A percentile compares a stretch with the other conserved stretches of the same genome.
These are phyloP conservation scores for Magnaporthiopsis incrustans DNA, from an alignment of 2,329 filamentous ascomycete species.

Conservation along the genomic window DNA sequence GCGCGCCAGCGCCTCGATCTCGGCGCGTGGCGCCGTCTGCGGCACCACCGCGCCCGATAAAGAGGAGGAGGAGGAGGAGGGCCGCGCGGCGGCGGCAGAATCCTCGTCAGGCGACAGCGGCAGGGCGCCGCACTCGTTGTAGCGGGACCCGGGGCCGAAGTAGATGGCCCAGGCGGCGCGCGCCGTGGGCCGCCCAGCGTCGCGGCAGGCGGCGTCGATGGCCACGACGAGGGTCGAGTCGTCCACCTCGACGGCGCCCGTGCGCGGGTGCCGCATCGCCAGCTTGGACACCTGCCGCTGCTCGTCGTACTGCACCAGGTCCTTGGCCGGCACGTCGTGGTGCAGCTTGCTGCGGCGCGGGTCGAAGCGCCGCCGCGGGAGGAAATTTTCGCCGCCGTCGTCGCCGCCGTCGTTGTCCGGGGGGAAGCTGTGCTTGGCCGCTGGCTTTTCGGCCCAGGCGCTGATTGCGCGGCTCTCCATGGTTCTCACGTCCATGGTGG, in stretches of 20 bases:
- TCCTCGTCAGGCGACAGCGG: not conserved
- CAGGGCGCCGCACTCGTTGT: not conserved
- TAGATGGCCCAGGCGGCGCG: slow-evolving; percentile 1
- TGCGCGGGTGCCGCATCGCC: not conserved
- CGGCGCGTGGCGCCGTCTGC: not conserved
- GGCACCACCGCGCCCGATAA: not conserved
- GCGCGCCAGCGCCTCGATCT: not conserved
- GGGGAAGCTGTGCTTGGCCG: too few species aligned
- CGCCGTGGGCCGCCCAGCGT: not conserved
- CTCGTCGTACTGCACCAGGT: not conserved
- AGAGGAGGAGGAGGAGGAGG: too few species aligned
- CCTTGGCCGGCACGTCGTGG: not conserved
- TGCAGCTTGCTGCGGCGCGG: not conserved
- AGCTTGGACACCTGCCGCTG: not conserved
- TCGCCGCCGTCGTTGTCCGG: too few species aligned
- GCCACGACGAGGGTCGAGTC: not conserved
- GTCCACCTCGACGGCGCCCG: not conserved
- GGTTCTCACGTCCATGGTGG: too few species aligned
- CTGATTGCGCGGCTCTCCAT: too few species aligned
- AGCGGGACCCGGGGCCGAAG: not conserved
- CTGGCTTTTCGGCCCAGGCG: too few species aligned
- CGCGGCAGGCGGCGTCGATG: slow-evolving; percentile 2
- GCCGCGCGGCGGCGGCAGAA: too few species aligned
- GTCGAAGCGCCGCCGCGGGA: not conserved
- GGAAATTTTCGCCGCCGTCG: too few species aligned